Evolutionary conservation across 345 rosid species (phyloP).

Genomic region (Populus nigra): DNA sequence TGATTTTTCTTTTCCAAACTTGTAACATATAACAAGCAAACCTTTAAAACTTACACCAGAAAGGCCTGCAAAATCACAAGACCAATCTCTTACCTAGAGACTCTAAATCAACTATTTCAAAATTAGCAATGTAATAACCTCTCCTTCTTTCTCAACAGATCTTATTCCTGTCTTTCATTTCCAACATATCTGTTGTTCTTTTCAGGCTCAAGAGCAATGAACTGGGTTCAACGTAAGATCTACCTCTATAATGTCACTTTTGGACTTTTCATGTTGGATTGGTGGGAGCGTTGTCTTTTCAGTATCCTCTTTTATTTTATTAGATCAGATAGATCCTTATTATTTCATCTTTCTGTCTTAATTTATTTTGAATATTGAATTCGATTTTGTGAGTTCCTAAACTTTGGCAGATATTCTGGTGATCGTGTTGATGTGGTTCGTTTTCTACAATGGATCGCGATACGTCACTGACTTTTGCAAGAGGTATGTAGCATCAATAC

Average conservation of each 20-base stretch:
- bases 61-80: no score
- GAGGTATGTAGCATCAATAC: constrained; percentile 40
- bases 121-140: no score
- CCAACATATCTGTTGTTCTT: not conserved
- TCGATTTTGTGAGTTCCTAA: constrained; percentile 37
- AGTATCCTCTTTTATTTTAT: constrained; percentile 59
- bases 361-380: not conserved
- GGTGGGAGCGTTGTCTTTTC: constrained; percentile 99
- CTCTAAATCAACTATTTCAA: no score
- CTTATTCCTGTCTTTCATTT: no score
- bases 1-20: not conserved
- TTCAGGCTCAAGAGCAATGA: constrained; percentile 44
- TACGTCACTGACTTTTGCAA: constrained; percentile 55
- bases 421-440: constrained; percentile 80
- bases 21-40: not conserved
- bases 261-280: constrained; percentile 97
- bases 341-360: not conserved
- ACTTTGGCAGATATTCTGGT: constrained; percentile 68
- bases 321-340: not conserved
- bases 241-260: constrained; percentile 94
- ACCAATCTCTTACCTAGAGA: no score
- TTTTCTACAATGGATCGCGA: constrained; percentile 67
- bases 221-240: constrained; percentile 94
- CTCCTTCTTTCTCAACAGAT: no score
- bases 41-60: no score